Base-by-base conservation (phyloP, 2,329 filamentous ascomycete genomes). In the Dactylellina sp. region DNA sequence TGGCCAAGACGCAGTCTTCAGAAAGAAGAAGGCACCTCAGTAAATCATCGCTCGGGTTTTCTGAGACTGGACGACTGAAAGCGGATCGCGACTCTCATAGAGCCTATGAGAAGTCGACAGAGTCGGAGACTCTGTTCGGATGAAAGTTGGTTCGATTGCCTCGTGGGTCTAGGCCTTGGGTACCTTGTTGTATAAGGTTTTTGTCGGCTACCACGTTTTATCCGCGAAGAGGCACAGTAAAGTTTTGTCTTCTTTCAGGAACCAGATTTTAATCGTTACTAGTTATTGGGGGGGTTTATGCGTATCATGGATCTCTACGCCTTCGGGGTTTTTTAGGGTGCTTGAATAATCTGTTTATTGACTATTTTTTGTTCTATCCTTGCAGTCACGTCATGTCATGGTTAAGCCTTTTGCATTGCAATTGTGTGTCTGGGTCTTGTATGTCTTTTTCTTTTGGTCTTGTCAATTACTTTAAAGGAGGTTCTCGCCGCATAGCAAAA, bases 1-100 rank as follows among this genome's bases (percentile, higher is more conserved):
- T 25, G 84, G 91, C 77, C 93, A 97, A 82, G 93, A 97, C 79
- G 93, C 93, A 77, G 89, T 91, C 81, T 93, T 95, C 85, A 88
- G 90, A 76, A 87, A 68, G 59, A 75, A 70, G 64, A 75, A 66
- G 76, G 59, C 37, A 12, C 35, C 47, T n/a, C 59, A 75, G 71
- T 75, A 44, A 49, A 63, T 35, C 28, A 11, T 7, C n/a, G n/a
- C 14, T 1, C 3, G 1, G 11, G 50, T 9, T 9, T 18, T 56
- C n/a, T 18, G 12, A 16, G 24, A 42, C 35, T n/a, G 22, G n/a
- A 6, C 9, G 20, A 1, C 7, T 2, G 9, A 7, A 22, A n/a
- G 28, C 20, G 12, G 20, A 22, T 24, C 52, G 50, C 16, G 28
- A 35, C 52, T 2, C 5, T 24, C 32, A 35, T 14, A n/a, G n/a